phyloP scores from a whole-genome alignment of 371 early-diverging fungal genomes.

The Mucor sp. region DNA sequence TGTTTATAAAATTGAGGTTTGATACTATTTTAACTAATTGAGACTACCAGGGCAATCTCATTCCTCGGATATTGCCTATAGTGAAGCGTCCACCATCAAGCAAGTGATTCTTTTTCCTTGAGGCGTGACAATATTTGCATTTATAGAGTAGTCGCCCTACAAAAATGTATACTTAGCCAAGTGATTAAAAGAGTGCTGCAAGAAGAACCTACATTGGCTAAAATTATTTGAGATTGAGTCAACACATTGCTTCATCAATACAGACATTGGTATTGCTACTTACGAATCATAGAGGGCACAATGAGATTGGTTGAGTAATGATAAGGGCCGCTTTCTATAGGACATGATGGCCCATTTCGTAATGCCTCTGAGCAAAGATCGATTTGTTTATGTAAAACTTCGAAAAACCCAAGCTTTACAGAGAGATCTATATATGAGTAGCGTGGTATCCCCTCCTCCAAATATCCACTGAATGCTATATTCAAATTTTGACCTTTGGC shows the following conservation, averaged over 20 bases:
- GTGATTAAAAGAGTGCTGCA: background rate
- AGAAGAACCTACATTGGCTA: conserved; percentile 1
- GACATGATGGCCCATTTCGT: background rate
- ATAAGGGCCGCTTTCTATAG: background rate
- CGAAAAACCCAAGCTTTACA: background rate
- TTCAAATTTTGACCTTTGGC: background rate
- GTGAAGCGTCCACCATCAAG: background rate
- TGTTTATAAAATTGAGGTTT: no score
- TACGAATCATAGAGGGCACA: background rate
- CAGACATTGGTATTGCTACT: background rate
- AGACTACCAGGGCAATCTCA: no score
- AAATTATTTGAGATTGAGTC: background rate
- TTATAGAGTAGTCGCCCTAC: background rate
- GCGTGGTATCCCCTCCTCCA: background rate
- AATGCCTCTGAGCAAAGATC: background rate
- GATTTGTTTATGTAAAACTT: background rate
- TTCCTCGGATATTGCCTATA: background rate
- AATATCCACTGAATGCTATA: background rate
- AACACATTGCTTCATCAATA: background rate
- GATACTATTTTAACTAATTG: no score
- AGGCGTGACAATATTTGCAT: background rate
- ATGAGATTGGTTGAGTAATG: background rate
- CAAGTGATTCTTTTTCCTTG: conserved; percentile 1
- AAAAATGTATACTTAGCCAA: background rate
- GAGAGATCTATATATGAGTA: background rate